phyloP scores from a whole-genome alignment of 225 moss, liverwort and hornwort genomes.

The Bryoerythrophyllum caledonicum region DNA sequence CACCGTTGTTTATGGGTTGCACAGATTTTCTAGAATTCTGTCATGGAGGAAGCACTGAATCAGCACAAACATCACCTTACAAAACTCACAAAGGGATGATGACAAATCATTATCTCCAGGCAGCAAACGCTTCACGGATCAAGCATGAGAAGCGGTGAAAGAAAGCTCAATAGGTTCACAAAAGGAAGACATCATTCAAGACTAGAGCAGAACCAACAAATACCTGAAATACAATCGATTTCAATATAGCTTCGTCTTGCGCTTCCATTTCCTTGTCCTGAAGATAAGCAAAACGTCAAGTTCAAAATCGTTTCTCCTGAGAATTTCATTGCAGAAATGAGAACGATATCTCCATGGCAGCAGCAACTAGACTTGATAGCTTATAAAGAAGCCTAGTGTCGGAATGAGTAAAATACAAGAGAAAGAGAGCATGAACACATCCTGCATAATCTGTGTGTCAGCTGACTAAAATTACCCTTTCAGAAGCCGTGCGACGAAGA shows the following conservation, averaged over 20 bases:
- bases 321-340: slow-evolving; percentile 26
- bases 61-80: background rate
- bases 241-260: slow-evolving; percentile 74
- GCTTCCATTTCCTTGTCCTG: slow-evolving; percentile 78
- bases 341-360: background rate
- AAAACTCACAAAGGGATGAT: background rate
- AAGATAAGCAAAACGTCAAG: slow-evolving; percentile 12
- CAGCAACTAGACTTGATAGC: background rate
- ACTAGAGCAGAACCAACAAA: slow-evolving; percentile 19
- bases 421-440: background rate
- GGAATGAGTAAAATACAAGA: background rate
- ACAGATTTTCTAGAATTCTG: slow-evolving; percentile 76
- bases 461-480: slow-evolving; percentile 42
- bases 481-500: slow-evolving; percentile 60
- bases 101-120: background rate
- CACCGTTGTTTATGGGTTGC: slow-evolving; percentile 64
- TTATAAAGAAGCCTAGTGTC: background rate
- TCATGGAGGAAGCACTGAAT: slow-evolving; percentile 2
- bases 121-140: background rate
- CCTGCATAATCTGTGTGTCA: background rate
- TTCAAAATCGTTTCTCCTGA: slow-evolving; percentile 21
- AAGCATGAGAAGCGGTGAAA: background rate
- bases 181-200: background rate
- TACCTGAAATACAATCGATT: slow-evolving; percentile 86
- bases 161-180: background rate